Evolutionary conservation across 169 alveolate genomes (phyloP).

Genomic region (Neospora caninum): DNA sequence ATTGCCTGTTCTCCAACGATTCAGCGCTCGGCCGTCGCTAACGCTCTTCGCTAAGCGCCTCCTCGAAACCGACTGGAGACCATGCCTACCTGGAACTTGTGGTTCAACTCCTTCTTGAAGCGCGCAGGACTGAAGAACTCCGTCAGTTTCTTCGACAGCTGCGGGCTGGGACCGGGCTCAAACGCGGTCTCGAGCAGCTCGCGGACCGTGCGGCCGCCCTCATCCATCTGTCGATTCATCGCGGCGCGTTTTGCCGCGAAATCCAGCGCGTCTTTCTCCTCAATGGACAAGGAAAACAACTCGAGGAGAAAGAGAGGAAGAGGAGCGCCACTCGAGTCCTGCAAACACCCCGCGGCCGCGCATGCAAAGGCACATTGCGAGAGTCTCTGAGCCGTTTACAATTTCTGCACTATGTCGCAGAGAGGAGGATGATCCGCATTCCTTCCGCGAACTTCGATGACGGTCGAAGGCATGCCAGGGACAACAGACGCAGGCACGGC

Average conservation of each 20-base stretch:
- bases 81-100: conserved; percentile 78
- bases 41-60: too few relatives aligned
- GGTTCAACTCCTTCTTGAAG: conserved; percentile 80
- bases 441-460: too few relatives aligned
- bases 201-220: conserved; percentile 76
- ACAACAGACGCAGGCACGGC: too few relatives aligned
- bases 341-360: background rate
- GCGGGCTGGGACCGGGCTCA: conserved; percentile 52
- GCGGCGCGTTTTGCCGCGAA: conserved; percentile 79
- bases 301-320: conserved; percentile 85
- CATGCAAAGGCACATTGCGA: background rate
- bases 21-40: too few relatives aligned
- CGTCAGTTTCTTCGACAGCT: conserved; percentile 48
- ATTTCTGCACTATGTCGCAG: too few relatives aligned
- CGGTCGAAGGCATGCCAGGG: too few relatives aligned
- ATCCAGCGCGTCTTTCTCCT: conserved; percentile 84
- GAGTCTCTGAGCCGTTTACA: background rate
- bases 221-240: conserved; percentile 82
- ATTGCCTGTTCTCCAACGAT: too few relatives aligned
- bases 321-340: conserved; percentile 80
- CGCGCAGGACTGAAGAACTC: conserved; percentile 72
- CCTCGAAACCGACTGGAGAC: background rate
- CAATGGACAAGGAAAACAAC: conserved; percentile 82
- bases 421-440: too few relatives aligned
- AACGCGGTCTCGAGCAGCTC: conserved; percentile 73